A percentile compares a stretch with the other conserved stretches of the same genome.
Conservation (phyloP, 164 flowering plant species). For the Santalum album region DNA sequence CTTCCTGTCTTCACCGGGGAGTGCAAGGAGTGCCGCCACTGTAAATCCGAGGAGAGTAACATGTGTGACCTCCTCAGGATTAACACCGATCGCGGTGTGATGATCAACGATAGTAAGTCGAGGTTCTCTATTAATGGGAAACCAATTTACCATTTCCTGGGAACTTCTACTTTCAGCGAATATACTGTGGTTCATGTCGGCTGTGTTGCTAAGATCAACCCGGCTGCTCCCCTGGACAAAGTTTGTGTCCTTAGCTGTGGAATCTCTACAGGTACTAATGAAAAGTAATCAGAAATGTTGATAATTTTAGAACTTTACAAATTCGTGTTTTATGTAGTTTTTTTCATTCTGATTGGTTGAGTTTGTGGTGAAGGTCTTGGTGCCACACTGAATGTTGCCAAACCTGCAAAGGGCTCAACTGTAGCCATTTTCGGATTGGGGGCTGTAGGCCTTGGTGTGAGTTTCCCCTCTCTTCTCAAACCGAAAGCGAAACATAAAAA, state of each 20-base stretch:
- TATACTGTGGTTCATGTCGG: slow-evolving; percentile 53
- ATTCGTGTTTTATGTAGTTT: no score
- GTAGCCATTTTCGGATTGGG: slow-evolving; percentile 79
- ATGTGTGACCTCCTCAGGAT: slow-evolving; percentile 64
- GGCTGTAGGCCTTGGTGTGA: slow-evolving; percentile 78
- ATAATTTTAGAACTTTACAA: no score
- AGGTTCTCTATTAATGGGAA: slow-evolving; percentile 55
- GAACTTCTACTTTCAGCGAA: slow-evolving; percentile 58
- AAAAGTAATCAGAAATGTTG: no score
- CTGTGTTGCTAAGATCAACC: slow-evolving; percentile 51
- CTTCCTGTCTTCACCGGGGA: slow-evolving; percentile 66
- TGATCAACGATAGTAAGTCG: slow-evolving; percentile 47
- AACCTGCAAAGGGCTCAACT: slow-evolving; percentile 49
- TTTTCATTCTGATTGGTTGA: no score
- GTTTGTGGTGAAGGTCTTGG: slow-evolving; percentile 42
- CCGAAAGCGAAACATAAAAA: no score
- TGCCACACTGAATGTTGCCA: slow-evolving; percentile 77
- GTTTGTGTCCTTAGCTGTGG: slow-evolving; percentile 63
- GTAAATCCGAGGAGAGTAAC: slow-evolving; percentile 64
- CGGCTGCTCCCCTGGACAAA: slow-evolving; percentile 58
- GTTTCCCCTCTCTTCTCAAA: no score
- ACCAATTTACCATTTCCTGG: slow-evolving; percentile 56
- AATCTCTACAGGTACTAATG: slow-evolving; percentile 42
- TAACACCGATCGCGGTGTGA: slow-evolving; percentile 55
- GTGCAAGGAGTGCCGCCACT: slow-evolving; percentile 47